Evolutionary conservation across 371 early-diverging fungal species (phyloP).

Genomic region (Lichtheimia corymbifera): DNA sequence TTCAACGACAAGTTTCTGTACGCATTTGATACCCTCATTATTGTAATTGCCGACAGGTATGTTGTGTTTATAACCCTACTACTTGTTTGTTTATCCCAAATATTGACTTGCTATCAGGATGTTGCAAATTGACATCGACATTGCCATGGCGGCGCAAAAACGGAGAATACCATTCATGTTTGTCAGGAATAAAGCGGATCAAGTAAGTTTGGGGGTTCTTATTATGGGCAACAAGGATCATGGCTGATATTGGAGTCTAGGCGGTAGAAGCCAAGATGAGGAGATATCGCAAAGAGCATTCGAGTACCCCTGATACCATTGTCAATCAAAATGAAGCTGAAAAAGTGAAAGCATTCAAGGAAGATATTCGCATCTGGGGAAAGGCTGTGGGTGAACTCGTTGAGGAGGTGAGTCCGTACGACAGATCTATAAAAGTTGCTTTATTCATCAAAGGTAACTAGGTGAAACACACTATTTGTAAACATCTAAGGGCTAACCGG

Average conservation of each 20-base stretch:
- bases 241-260: constrained; percentile 10
- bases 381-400: constrained; percentile 40
- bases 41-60: constrained; percentile 52
- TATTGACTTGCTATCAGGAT: constrained; percentile 20
- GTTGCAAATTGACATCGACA: constrained; percentile 31
- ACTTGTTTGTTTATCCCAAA: too few species aligned
- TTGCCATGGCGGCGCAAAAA: constrained; percentile 41
- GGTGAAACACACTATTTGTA: constrained; percentile 34
- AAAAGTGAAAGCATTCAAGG: constrained; percentile 2
- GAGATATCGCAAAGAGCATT: constrained; percentile 11
- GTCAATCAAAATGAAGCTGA: not conserved
- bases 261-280: constrained; percentile 37
- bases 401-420: constrained; percentile 26
- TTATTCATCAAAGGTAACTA: not conserved
- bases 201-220: constrained; percentile 15
- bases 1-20: constrained; percentile 49
- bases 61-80: not conserved
- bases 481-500: constrained; percentile 33
- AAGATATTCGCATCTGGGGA: constrained; percentile 25
- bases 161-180: constrained; percentile 37
- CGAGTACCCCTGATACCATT: constrained; percentile 1
- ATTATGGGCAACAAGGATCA: not conserved
- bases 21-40: constrained; percentile 49
- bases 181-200: constrained; percentile 51
- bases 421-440: not conserved